phyloP scores from a whole-genome alignment of 495 filamentous ascomycete species.

The Hypoxylon cercidicola region DNA sequence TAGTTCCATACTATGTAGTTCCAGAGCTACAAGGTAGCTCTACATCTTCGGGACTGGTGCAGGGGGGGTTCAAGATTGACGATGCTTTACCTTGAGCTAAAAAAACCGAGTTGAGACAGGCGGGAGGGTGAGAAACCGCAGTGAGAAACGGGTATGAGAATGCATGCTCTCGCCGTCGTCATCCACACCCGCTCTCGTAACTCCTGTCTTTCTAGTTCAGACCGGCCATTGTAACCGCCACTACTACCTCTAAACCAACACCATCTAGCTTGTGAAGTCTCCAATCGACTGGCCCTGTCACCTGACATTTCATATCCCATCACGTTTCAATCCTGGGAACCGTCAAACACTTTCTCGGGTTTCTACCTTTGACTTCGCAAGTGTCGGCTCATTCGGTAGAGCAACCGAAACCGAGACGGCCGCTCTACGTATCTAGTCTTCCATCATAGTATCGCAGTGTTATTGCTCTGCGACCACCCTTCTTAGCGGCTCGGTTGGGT shows the following conservation, averaged over 20 bases:
- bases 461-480: conserved; percentile 15
- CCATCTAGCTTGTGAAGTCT: conserved; percentile 17
- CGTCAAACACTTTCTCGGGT: conserved; percentile 7
- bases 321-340: conserved; percentile 17
- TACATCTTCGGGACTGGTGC: conserved; percentile 1
- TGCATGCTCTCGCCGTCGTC: conserved; percentile 4
- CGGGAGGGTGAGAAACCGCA: too few species aligned
- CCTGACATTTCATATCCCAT: conserved; percentile 32
- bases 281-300: conserved; percentile 28
- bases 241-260: conserved; percentile 13
- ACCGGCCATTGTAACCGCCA: conserved; percentile 3
- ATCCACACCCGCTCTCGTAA: not conserved
- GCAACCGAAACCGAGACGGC: conserved; percentile 28
- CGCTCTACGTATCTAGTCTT: conserved; percentile 5
- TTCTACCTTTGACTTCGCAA: conserved; percentile 22
- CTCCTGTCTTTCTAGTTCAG: not conserved
- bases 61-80: not conserved
- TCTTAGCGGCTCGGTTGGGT: conserved; percentile 16
- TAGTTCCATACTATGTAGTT: too few species aligned
- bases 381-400: conserved; percentile 31
- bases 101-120: too few species aligned
- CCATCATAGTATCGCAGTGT: conserved; percentile 21
- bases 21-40: conserved; percentile 9
- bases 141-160: too few species aligned
- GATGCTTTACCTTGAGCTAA: too few species aligned